Percentiles rank a stretch among this genome's conserved stretches.
Conservation (phyloP, 352 stramenopile genomes). For the Phytopythium ostracodes region DNA sequence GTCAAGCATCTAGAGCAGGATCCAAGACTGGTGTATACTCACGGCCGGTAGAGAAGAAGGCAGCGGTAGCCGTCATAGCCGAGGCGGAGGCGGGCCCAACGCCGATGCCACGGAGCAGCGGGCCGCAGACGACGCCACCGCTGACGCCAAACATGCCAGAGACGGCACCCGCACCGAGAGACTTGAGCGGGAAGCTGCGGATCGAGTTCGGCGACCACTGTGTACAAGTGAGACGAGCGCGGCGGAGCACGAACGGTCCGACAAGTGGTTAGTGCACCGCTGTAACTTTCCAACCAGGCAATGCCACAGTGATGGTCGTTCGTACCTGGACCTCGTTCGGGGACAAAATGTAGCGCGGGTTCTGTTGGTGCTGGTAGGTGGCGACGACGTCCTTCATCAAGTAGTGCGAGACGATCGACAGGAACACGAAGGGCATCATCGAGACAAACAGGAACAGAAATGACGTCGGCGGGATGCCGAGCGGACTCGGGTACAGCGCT, state of each 20-base stretch:
- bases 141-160: conserved; percentile 91
- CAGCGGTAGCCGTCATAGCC: conserved; percentile 59
- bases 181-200: conserved; percentile 71
- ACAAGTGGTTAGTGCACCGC: conserved; percentile 4
- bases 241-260: conserved; percentile 1
- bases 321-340: conserved; percentile 41
- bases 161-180: conserved; percentile 84
- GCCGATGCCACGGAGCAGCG: conserved; percentile 88
- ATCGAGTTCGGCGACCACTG: conserved; percentile 45
- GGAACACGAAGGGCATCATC: conserved; percentile 47
- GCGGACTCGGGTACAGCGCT: conserved; percentile 70
- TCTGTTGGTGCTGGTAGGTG: conserved; percentile 33
- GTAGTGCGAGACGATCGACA: conserved; percentile 72
- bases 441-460: conserved; percentile 74
- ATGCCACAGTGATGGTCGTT: background rate
- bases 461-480: conserved; percentile 88
- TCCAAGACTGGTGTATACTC: too few relatives aligned
- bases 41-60: conserved; percentile 39
- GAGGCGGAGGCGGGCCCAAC: conserved; percentile 63
- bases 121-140: conserved; percentile 87
- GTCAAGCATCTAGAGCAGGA: too few relatives aligned
- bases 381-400: conserved; percentile 34
- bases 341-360: conserved; percentile 34
- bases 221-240: conserved; percentile 7
- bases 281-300: background rate